Percentiles rank a stretch among this genome's conserved stretches.
These are phyloP conservation scores for Gymnopilus junonius DNA, from an alignment of 768 basidiomycete species.

Conservation along the genomic window DNA sequence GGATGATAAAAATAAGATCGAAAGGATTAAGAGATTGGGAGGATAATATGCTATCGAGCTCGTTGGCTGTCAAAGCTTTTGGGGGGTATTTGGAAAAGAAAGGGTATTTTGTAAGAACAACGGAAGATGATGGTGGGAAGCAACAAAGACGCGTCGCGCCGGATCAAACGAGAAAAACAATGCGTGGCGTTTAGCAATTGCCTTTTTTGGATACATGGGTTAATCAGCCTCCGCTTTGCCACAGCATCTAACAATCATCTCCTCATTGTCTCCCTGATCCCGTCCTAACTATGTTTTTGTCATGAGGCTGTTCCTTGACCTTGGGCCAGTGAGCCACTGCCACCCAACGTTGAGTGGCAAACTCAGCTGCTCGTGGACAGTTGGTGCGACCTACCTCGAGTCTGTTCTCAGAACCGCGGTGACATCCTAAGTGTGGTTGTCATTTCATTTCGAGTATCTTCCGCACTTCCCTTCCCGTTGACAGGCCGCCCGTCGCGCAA, in stretches of 20 bases:
- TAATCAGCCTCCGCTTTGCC: slow-evolving; percentile 21
- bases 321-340: background rate
- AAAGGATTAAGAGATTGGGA: slow-evolving; percentile 24
- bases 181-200: slow-evolving; percentile 25
- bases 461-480: background rate
- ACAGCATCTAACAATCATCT: slow-evolving; percentile 2
- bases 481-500: background rate
- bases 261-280: background rate
- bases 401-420: background rate
- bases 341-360: background rate
- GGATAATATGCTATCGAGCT: slow-evolving; percentile 19
- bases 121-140: slow-evolving; percentile 31
- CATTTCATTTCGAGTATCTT: background rate
- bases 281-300: background rate
- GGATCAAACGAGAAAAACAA: slow-evolving; percentile 17
- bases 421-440: background rate
- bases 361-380: background rate
- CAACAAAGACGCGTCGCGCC: slow-evolving; percentile 31
- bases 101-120: slow-evolving; percentile 30
- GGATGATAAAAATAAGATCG: slow-evolving; percentile 21
- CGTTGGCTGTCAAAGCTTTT: slow-evolving; percentile 24
- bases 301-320: background rate
- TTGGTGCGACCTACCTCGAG: background rate
- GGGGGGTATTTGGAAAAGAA: slow-evolving; percentile 26
- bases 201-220: slow-evolving; percentile 20